Percentiles rank a stretch among this genome's conserved stretches.
Evolutionary conservation across 2,329 filamentous ascomycete species (phyloP).

Genomic region (Sporothrix protearum): DNA sequence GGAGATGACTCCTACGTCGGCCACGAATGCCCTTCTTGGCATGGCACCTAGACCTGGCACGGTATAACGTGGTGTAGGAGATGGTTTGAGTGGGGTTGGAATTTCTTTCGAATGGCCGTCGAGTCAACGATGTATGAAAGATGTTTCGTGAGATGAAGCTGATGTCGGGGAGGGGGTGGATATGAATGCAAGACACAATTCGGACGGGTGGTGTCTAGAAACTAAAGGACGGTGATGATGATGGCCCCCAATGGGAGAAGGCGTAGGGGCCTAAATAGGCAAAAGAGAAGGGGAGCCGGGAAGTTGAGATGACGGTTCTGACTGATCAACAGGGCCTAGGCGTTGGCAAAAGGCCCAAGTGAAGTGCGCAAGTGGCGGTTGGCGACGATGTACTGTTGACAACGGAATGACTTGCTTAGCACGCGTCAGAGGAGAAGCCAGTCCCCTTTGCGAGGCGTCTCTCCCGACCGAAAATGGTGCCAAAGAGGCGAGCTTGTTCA

Average conservation of each 20-base stretch:
- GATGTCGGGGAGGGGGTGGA: neutral
- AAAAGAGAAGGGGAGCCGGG: neutral
- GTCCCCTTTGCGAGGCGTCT: neutral
- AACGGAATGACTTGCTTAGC: neutral
- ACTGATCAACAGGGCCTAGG: neutral
- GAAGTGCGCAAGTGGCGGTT: neutral
- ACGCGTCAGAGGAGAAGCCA: neutral
- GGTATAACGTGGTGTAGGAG: neutral
- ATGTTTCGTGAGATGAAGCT: no score
- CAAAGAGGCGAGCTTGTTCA: neutral
- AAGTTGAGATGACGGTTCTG: neutral
- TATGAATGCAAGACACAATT: neutral
- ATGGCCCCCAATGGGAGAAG: neutral
- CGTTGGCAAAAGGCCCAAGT: neutral
- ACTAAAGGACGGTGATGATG: neutral
- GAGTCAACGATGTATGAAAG: neutral
- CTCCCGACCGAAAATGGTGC: neutral
- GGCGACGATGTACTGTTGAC: neutral
- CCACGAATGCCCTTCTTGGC: slow-evolving; percentile 34
- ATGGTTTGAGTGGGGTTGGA: neutral
- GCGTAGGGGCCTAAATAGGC: neutral
- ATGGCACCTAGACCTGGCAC: neutral
- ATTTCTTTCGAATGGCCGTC: neutral
- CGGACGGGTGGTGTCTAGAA: neutral
- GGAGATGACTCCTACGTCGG: slow-evolving; percentile 11